Evolutionary conservation across 2,329 filamentous ascomycete species (phyloP).

Genomic region (Nothomitra cinnamomea): DNA sequence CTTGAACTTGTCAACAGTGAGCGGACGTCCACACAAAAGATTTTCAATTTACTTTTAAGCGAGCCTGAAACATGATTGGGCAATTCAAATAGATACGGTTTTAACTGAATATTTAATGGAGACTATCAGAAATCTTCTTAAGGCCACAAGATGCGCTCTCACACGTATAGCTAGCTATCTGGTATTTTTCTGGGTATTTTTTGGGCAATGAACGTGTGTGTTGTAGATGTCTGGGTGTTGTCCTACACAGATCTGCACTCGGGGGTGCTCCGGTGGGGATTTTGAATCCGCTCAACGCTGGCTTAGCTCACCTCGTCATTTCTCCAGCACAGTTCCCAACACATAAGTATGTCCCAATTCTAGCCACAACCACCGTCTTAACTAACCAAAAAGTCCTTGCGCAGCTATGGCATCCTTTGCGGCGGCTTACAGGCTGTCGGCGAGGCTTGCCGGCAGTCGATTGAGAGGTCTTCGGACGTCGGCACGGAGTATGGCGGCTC

Average conservation of each 20-base stretch:
- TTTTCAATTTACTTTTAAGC: neutral
- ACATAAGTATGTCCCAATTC: neutral
- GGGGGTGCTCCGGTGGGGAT: neutral
- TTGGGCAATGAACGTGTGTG: no score
- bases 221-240: no score
- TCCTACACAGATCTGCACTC: no score
- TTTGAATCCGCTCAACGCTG: neutral
- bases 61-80: no score
- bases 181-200: no score
- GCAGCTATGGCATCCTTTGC: conserved; percentile 47
- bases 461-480: conserved; percentile 49
- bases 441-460: conserved; percentile 38
- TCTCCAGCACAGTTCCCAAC: neutral
- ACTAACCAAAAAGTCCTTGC: neutral
- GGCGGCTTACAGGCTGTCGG: conserved; percentile 45
- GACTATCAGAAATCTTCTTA: no score
- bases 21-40: neutral
- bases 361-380: neutral
- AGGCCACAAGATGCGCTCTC: no score
- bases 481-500: conserved; percentile 48
- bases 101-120: no score
- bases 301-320: neutral
- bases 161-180: no score
- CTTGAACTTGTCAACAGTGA: neutral
- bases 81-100: no score